Base-by-base conservation (phyloP, 495 filamentous ascomycete species). In the Parmelia sp. region DNA sequence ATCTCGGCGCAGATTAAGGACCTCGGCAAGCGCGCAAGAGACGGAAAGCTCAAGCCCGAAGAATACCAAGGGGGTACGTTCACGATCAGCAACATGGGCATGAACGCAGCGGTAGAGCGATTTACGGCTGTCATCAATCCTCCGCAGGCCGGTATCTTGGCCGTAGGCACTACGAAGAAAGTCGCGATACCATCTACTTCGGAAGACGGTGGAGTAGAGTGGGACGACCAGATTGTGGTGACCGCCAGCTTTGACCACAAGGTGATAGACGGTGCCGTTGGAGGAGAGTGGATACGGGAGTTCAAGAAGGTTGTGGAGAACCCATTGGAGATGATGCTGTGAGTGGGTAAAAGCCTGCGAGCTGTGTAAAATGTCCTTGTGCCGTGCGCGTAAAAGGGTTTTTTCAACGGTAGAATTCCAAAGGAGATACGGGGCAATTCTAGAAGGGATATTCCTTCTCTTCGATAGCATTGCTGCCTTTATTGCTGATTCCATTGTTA, bases 81-180 rank as follows among this genome's bases (percentile, higher is more conserved):
- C 79, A 96, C 93, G 74, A 99, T 99, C 79, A 93, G 88, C 79
- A 99, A 99, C 86, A 96, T 99, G 95, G 95, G 95, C 74, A 97
- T 97, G 94, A 99, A 99, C 83, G 70, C 86, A 14, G 95, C 95
- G 44, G 86, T 99, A 66, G 92, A 97, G 74, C 86, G 91, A 69
- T 99, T 99, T 82, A 97, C 95, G n/a, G 95, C 95, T 67, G 88
- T 99, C 73, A 96, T 99, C 84, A 99, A 99, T 83, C 95, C 95
- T 56, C 95, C 95, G 37, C 94, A 98, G 81, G 92, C 95, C 51
- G 87, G 84, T 72, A 99, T 99, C 76, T 83, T 99, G 63, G 95
- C 95, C 55, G 90, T 99, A 59, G 95, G 95, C 65, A 93, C 91
- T 62, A 88, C 88, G 65, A 89, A 90, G 80, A 97, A 97, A 87